Evolutionary conservation across 2,329 filamentous ascomycete genomes (phyloP), one percentile per base, ranked within the genome.

Genomic region (Exophiala lecanii-corni): DNA sequence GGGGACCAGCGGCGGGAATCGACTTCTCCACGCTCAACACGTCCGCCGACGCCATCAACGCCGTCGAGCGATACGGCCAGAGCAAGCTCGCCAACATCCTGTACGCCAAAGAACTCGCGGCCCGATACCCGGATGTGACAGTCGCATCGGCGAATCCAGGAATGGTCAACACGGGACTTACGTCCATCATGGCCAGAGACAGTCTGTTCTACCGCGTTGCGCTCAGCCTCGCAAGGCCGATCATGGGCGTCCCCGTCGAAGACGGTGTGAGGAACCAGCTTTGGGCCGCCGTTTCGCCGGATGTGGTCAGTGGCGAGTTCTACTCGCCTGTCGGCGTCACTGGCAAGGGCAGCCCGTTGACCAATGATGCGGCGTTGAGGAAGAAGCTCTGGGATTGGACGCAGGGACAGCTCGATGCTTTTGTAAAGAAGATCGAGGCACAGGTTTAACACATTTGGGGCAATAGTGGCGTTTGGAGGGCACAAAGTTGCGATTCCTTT

Each of bases 51-150:
- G 36, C 35, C 33, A 19, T 12, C 21, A 60, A 62, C 15, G 45
- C 57, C 9, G 66, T 62, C 59, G 43, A 45, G 3, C 57, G 63
- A 9, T 71, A 70, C 49, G 71, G 66, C 0, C 67, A 72, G 48
- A 66, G 62, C 35, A 75, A 76, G 51, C 56, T 75, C 2, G 73
- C 73, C 0, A 69, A 73, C 46, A 52, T 74, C 3, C 57, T 73
- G 2, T 71, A 67, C 52, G 59, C 66, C 2, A 54, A 57, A 6
- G 62, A 68, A 37, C 53, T 75, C 3, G 63, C 68, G 1, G 50
- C 56, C 23, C 61, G 59, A 9, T 64, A 71, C 37, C 62, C 67
- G 0, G 46, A 54, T 5, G 59, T 72, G 16, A 61, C 57, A 1
- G 53, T 56, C 5, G 58, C 68, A 3, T 51, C 64, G 1, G 45